These are phyloP conservation scores for Mariannaea sp. DNA, from an alignment of 2,329 filamentous ascomycete genomes.

Conservation along the genomic window DNA sequence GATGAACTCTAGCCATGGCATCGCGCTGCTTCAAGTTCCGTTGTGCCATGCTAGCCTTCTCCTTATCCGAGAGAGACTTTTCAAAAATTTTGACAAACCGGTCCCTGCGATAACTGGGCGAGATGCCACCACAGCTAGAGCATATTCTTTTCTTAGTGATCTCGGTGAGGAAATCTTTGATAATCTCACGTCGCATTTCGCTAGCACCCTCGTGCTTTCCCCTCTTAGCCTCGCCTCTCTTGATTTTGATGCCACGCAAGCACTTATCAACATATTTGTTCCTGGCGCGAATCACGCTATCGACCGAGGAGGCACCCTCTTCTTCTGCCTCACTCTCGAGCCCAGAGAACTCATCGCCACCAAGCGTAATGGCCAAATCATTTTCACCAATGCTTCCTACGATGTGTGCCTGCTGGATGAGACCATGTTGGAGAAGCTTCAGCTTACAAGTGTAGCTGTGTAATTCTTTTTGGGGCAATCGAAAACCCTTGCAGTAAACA, in stretches of 20 bases:
- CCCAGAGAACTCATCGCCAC: slow-evolving; percentile 42
- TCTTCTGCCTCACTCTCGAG: slow-evolving; percentile 65
- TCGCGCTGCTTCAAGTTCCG: slow-evolving; percentile 69
- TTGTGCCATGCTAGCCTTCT: slow-evolving; percentile 77
- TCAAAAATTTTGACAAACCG: slow-evolving; percentile 93
- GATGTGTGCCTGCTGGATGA: slow-evolving; percentile 70
- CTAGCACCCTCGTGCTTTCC: slow-evolving; percentile 84
- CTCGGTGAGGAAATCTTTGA: slow-evolving; percentile 80
- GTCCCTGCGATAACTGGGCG: slow-evolving; percentile 86
- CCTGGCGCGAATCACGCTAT: slow-evolving; percentile 57
- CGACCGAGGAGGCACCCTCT: slow-evolving; percentile 60
- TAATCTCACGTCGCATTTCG: slow-evolving; percentile 73
- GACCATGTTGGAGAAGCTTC: slow-evolving; percentile 80
- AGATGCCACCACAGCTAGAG: slow-evolving; percentile 68
- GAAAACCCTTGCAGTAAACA: slow-evolving; percentile 86
- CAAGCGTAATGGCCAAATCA: slow-evolving; percentile 44
- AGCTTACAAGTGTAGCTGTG: slow-evolving; percentile 85
- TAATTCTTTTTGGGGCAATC: slow-evolving; percentile 74
- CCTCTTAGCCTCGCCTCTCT: slow-evolving; percentile 55
- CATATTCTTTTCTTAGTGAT: slow-evolving; percentile 75
- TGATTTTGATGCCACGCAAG: slow-evolving; percentile 64
- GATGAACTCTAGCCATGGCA: slow-evolving; percentile 59
- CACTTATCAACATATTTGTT: slow-evolving; percentile 73
- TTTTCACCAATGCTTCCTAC: slow-evolving; percentile 59
- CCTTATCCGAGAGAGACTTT: slow-evolving; percentile 74